Evolutionary conservation across 768 basidiomycete genomes (phyloP), one percentile per base, ranked within the genome.

Genomic region (Butyriboletus loyo): DNA sequence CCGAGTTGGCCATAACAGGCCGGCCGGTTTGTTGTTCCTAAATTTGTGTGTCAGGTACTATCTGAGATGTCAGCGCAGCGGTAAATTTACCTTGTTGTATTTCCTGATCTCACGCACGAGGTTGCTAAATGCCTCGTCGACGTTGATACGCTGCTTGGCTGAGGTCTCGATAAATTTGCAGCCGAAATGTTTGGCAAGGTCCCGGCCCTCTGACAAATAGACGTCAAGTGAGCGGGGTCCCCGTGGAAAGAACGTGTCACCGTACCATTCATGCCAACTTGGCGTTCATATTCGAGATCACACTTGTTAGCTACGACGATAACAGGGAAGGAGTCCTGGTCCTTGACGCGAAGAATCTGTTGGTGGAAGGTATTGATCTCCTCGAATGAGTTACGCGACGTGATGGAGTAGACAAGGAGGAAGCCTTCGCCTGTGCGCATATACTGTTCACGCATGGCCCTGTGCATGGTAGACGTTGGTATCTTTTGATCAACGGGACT

Each of bases 381-480:
- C 72, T 98, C 93, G 66, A 98, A 98, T 41, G 95, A 96, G 70
- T 92, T 89, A 59, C 95, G 86, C 28, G 93, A 94, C n/a, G 96
- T 97, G 73, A 97, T 98, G 46, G 92, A 93, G 73, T 98, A 98
- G 52, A 98, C 94, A 57, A 98, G 85, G 38, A 98, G 82, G 79
- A 98, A 98, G 11, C 95, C 96, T 72, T 98, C 95, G 55, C 96
- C 96, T 25, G 94, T 93, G 47, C 94, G 85, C 94, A 98, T 98
- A 76, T 98, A 98, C 66, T 98, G 96, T 67, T 98, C 96, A 42
- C 96, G 87, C 96, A 98, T 98, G 22, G 96, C 96, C 52, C 92
- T 95, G 66, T 46, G 54, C 19, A 57, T 46, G 14, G 30, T 21
- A 34, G 22, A 34, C 34, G 28, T 39, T 50, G 59, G 32, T 30